Percentiles rank a stretch among this genome's conserved stretches.
Evolutionary conservation across 73 alveolate species (phyloP).

Genomic region (Strombidium stylifer): DNA sequence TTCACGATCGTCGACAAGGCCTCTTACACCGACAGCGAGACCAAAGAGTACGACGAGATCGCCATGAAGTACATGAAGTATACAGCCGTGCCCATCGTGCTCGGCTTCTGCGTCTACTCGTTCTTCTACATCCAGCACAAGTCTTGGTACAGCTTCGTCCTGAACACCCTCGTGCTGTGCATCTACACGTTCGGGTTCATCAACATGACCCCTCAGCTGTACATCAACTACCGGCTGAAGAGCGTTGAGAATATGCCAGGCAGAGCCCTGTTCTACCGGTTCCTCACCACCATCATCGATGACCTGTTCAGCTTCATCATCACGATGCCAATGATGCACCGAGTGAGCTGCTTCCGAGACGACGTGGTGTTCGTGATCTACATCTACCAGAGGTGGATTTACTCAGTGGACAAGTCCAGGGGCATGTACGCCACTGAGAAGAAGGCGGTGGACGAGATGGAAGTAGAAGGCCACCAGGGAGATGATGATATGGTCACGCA

Average conservation of each 20-base stretch:
- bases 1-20: constrained; percentile 52
- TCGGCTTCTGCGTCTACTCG: constrained; percentile 76
- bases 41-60: constrained; percentile 78
- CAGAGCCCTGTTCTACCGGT: constrained; percentile 94
- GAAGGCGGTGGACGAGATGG: not conserved
- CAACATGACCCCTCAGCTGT: constrained; percentile 98
- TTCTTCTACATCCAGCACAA: constrained; percentile 73
- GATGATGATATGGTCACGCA: not conserved
- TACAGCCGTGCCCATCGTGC: constrained; percentile 73
- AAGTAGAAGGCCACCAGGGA: not conserved
- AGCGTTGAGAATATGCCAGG: constrained; percentile 99
- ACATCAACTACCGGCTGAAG: constrained; percentile 95
- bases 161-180: constrained; percentile 80
- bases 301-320: constrained; percentile 97
- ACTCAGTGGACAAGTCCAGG: constrained; percentile 80
- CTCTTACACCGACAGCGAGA: constrained; percentile 47
- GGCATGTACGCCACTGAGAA: constrained; percentile 25
- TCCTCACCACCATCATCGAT: constrained; percentile 97
- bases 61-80: constrained; percentile 76
- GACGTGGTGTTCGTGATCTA: constrained; percentile 97
- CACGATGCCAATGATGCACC: constrained; percentile 87
- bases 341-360: constrained; percentile 98
- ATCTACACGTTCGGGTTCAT: constrained; percentile 95
- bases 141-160: constrained; percentile 83
- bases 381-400: constrained; percentile 90